Evolutionary conservation across 2,329 filamentous ascomycete genomes (phyloP), one percentile per base, ranked within the genome.

Genomic region (Pleurostoma richardsiae): DNA sequence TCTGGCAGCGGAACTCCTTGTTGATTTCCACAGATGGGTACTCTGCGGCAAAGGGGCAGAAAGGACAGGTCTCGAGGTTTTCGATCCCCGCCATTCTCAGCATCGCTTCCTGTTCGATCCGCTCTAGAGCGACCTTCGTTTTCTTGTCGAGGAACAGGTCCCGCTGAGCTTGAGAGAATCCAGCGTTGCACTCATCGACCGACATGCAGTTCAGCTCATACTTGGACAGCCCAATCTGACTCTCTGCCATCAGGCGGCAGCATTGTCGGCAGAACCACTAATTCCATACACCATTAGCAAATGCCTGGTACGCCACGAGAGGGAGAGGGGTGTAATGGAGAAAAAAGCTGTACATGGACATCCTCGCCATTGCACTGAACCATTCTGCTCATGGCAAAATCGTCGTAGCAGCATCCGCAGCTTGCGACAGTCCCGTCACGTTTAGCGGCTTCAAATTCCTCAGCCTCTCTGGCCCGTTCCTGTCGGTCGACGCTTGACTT

Each of bases 11-110:
- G 52, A 95, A 95, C 57, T 91, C 86, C 50, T 76, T 82, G 60
- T 92, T 77, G 19, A 79, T 67, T 19, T 86, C 80, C 2, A 86
- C 66, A 0, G 86, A 79, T 0, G 80, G 81, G 52, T 82, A 87
- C 49, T 90, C 85, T 31, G 83, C 86, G 39, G 87, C 88, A 68
- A 81, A 95, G 27, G 87, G 82, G 62, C 90, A 95, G 59, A 90
- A 94, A 0, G 89, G 88, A 54, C 90, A 95, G 30, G 78, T 81
- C 30, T 79, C 86, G 2, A 95, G 76, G 50, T 84, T 81, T 39
- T 90, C 82, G 33, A 95, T 76, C 0, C 76, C 80, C 1, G 88
- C 87, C 50, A 80, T 71, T n/a, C 80, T 77, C 38, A 95, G 71
- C 28, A 81, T 77, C 19, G 83, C 76, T 56, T 86, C 80, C 61